Base-by-base conservation (phyloP, 345 rosid species). In the Punica granatum region DNA sequence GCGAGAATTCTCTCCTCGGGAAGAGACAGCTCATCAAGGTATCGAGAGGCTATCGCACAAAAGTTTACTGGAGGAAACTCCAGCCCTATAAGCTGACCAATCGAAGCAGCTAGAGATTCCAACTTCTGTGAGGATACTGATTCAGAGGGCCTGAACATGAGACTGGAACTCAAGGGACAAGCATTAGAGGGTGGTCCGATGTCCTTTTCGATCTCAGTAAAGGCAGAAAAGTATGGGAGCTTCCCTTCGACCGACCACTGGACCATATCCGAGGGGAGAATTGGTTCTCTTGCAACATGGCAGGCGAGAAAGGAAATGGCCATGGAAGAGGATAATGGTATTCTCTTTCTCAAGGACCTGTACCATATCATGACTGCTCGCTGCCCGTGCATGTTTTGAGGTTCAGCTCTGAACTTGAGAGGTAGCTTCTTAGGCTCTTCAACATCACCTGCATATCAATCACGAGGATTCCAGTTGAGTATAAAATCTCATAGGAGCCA, bases 261-360 rank as follows among this genome's bases (percentile, higher is more conserved):
- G 53, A 85, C 72, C 21, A 90, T 69, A 33, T 90, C 96, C 0
- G 93, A 82, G 10, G 97, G 89, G 42, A 90, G 74, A 73, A 90
- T 60, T 10, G 92, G 75, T 71, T 84, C 87, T 77, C 93, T 82
- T 21, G 81, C 88, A 71, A 83, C 61, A 79, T 87, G 90, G 69
- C 97, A 88, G 67, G 88, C 92, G 65, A 90, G 78, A 77, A 82
- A 87, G 41, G 83, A 88, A 76, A 90, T 74, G 19, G 88, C 98
- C 7, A 93, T 67, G 62, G 94, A 78, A 66, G 63, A 80, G 60
- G 88, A 75, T 46, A 84, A 72, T 9, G 92, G 88, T 65, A 90
- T 63, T 63, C 63, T 67, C 76, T 78, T 79, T 79, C 77, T 75
- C 76, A 88, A 79, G 64, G 69, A 56, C 72, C 76, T 84, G 71